Base-by-base conservation (phyloP, 345 rosid genomes). In the Acer negundo region DNA sequence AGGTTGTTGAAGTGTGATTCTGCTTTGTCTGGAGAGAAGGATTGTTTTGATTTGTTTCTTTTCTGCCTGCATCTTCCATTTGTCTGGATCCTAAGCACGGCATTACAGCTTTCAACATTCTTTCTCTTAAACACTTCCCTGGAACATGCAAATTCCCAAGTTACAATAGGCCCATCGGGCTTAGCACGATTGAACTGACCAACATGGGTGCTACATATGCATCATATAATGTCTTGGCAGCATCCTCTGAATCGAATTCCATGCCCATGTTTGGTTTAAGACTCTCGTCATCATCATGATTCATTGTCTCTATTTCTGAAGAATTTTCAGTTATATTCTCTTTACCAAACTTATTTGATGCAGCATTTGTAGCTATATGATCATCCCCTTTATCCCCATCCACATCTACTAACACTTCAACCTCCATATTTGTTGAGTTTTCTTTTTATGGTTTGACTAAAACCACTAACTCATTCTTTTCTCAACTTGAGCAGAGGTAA, bases 161-260 rank as follows among this genome's bases (percentile, higher is more conserved):
- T 87, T 22, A 88, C 80, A 72, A 88, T 90, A 0, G 87, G 90
- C 26, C 94, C 94, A 83, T 90, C 90, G 47, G 90, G 90, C 73
- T 79, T 88, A 47, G 79, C n/a, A 49, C 90, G 88, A 63, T 65
- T 83, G 77, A 85, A 90, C 65, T 81, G 90, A 79, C 92, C 94
- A 78, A 76, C 89, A 51, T 84, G 85, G 26, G 83, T 81, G 77
- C 80, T 76, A 73, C 88, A 80, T 90, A 90, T 0, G 81, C 79
- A 67, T 90, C 85, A 13, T 88, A 90, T 38, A 85, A 87, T 13
- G 67, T 77, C 81, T 80, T 88, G 61, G 87, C 94, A 46, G 79
- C 84, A 11, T 87, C 90, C 75, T 85, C 92, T 0, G 94, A 82
- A 58, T 90, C 85, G 62, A 90, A 90, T 75, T 80, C 87, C 94